Evolutionary conservation across 371 early-diverging fungal genomes (phyloP).

Genomic region (Mucor piriformis): DNA sequence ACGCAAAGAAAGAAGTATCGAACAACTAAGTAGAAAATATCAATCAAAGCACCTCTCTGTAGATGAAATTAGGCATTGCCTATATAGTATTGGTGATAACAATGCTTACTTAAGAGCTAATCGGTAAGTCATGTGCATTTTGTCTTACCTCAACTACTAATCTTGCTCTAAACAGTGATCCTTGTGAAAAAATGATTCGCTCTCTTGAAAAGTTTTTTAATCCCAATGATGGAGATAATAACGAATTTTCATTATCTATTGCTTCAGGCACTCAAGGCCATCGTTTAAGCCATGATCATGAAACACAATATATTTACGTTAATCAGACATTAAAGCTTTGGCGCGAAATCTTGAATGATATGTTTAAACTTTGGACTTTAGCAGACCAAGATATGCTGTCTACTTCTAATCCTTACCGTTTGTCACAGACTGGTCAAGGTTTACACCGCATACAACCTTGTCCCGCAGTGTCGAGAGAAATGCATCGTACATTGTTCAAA

Average conservation of each 20-base stretch:
- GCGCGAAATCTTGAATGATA: conserved; percentile 94
- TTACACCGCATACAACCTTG: conserved; percentile 86
- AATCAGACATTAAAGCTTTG: conserved; percentile 92
- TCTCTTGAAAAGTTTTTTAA: conserved; percentile 72
- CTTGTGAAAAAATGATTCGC: conserved; percentile 90
- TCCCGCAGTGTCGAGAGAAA: conserved; percentile 80
- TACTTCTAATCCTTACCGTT: conserved; percentile 74
- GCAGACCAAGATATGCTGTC: conserved; percentile 88
- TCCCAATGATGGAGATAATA: conserved; percentile 56
- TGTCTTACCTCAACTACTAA: too few species aligned
- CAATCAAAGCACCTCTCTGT: conserved; percentile 53
- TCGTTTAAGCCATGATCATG: conserved; percentile 89
- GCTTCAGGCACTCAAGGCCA: conserved; percentile 83
- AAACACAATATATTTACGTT: conserved; percentile 92
- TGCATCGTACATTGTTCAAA: conserved; percentile 87
- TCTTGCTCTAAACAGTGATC: conserved; percentile 69
- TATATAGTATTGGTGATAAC: conserved; percentile 96
- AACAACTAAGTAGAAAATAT: conserved; percentile 79
- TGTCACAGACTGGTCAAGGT: conserved; percentile 96
- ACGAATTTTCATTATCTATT: conserved; percentile 81
- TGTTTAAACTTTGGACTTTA: conserved; percentile 94
- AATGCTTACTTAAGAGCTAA: conserved; percentile 89
- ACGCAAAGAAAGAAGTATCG: conserved; percentile 91
- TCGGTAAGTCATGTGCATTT: too few species aligned
- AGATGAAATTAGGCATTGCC: conserved; percentile 84